phyloP scores from a whole-genome alignment of 2,329 filamentous ascomycete species.

The Sarocladium oryzae region DNA sequence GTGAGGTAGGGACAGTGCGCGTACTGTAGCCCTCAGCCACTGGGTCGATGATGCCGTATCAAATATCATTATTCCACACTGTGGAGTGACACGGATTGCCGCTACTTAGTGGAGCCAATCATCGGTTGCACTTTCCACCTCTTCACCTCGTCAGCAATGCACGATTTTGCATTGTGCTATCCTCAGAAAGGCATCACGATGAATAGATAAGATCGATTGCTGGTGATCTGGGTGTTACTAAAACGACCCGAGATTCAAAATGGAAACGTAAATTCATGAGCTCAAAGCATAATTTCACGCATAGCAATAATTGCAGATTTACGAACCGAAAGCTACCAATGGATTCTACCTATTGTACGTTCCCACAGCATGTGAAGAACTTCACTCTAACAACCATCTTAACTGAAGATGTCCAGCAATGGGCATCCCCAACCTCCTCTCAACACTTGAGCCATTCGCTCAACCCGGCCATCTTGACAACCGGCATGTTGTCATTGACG shows the following conservation, averaged over 20 bases:
- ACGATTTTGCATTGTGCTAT: no score
- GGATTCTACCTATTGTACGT: not conserved
- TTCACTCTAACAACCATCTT: not conserved
- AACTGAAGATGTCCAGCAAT: conserved; percentile 26
- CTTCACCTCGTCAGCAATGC: no score
- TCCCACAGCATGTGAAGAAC: not conserved
- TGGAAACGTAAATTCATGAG: no score
- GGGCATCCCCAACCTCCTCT: conserved; percentile 54
- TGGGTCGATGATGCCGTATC: no score
- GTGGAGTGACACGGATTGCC: not conserved
- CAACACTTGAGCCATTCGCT: conserved; percentile 47
- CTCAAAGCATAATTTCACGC: no score
- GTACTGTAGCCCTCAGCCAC: no score
- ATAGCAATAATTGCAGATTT: no score
- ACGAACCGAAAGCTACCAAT: no score
- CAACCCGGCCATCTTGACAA: conserved; percentile 32
- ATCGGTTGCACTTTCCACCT: not conserved
- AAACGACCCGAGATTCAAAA: no score
- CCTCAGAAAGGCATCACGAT: no score
- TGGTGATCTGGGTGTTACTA: no score
- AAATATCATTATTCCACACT: not conserved
- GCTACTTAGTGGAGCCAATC: not conserved
- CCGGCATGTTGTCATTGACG: conserved; percentile 58
- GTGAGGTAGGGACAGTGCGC: not conserved
- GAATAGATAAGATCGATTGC: no score